Evolutionary conservation across 2,329 filamentous ascomycete genomes (phyloP).

Genomic region (Diaporthe destruens): DNA sequence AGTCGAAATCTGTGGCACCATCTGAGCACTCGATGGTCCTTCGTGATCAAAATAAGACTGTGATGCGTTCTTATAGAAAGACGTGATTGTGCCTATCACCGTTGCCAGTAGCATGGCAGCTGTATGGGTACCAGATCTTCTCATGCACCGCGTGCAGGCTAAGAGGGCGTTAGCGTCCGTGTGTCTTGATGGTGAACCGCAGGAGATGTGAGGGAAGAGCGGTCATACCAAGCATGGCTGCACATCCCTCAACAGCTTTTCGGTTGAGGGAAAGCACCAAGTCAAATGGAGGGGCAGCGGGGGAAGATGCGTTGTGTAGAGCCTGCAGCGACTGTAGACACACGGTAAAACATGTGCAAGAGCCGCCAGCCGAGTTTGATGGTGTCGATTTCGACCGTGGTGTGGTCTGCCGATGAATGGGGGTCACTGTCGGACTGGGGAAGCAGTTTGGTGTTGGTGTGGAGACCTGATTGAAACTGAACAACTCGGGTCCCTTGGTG

Average conservation of each 20-base stretch:
- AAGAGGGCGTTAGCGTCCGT: background rate
- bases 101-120: constrained; percentile 64
- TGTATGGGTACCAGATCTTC: constrained; percentile 57
- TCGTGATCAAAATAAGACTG: constrained; percentile 54
- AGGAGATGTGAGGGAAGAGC: too few relatives aligned
- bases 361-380: constrained; percentile 45
- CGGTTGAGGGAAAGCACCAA: constrained; percentile 59
- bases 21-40: constrained; percentile 41
- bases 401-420: constrained; percentile 50
- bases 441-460: constrained; percentile 55
- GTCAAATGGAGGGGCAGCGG: constrained; percentile 57
- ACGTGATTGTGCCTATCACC: constrained; percentile 61
- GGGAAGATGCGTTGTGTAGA: constrained; percentile 59
- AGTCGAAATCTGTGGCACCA: constrained; percentile 41
- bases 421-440: constrained; percentile 55
- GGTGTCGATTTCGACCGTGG: constrained; percentile 48
- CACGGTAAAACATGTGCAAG: constrained; percentile 61
- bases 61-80: constrained; percentile 59
- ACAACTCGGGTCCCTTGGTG: constrained; percentile 49
- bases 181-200: background rate
- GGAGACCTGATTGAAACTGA: constrained; percentile 51
- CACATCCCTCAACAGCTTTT: constrained; percentile 63
- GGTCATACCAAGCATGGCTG: constrained; percentile 55
- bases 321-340: constrained; percentile 62
- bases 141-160: constrained; percentile 59